Evolutionary conservation across 306 rosid genomes (phyloP).

Genomic region (Cotoneaster glaucophyllus): DNA sequence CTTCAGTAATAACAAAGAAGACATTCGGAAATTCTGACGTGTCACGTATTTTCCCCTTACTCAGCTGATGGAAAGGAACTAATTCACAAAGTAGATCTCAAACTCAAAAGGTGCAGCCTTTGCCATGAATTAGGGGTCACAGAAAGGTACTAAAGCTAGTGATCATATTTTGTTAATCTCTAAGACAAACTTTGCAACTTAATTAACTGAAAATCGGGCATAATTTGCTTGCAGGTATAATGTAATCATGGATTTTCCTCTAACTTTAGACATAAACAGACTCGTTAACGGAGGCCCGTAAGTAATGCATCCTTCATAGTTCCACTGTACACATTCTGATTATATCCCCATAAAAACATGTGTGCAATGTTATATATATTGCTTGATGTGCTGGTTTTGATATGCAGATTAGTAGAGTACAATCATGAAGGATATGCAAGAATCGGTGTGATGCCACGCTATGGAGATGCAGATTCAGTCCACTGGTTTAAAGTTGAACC

Average conservation of each 20-base stretch:
- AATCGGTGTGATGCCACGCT: conserved; percentile 77
- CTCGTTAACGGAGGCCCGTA: conserved; percentile 54
- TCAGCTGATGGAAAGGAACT: conserved; percentile 61
- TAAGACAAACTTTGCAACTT: background rate
- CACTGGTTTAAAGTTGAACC: conserved; percentile 64
- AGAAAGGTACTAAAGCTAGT: conserved; percentile 30
- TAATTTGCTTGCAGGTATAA: conserved; percentile 37
- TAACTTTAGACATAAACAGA: conserved; percentile 50
- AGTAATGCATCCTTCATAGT: conserved; percentile 18
- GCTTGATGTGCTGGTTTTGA: background rate
- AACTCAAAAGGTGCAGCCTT: conserved; percentile 41
- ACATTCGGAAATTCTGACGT: background rate
- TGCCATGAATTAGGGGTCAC: conserved; percentile 68
- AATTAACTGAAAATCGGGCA: background rate
- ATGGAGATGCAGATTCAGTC: conserved; percentile 48
- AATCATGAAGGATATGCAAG: conserved; percentile 44
- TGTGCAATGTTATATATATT: background rate
- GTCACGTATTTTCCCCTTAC: background rate
- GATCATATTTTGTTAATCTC: background rate
- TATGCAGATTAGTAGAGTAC: conserved; percentile 44
- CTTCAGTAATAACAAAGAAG: background rate
- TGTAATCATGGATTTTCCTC: conserved; percentile 64
- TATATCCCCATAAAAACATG: background rate
- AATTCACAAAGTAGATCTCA: conserved; percentile 49
- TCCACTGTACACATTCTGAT: background rate